Conservation (phyloP, 768 basidiomycete species). For the Agrocybe praecox region DNA sequence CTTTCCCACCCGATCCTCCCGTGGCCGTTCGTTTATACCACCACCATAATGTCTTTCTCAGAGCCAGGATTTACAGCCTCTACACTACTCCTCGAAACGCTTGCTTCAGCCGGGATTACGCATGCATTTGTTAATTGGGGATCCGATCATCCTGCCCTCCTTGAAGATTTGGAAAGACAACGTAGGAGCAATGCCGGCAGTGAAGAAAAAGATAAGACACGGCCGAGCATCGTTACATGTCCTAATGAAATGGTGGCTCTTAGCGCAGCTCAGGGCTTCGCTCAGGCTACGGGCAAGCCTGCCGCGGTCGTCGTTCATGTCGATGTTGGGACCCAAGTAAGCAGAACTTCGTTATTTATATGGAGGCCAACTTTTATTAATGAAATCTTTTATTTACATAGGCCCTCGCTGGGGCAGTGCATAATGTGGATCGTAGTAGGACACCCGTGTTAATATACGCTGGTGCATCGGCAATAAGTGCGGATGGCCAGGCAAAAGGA, state of each 20-base stretch:
- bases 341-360: slow-evolving; percentile 10
- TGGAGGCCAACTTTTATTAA: background rate
- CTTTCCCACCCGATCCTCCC: background rate
- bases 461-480: slow-evolving; percentile 65
- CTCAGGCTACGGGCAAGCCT: slow-evolving; percentile 63
- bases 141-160: slow-evolving; percentile 71
- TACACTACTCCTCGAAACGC: slow-evolving; percentile 59
- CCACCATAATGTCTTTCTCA: background rate
- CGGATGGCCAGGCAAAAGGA: slow-evolving; percentile 58
- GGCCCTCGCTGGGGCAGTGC: slow-evolving; percentile 71
- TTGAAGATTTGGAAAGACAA: slow-evolving; percentile 69
- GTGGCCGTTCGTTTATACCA: background rate
- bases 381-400: slow-evolving; percentile 22
- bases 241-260: slow-evolving; percentile 81
- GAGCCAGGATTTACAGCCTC: slow-evolving; percentile 48
- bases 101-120: slow-evolving; percentile 59
- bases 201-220: slow-evolving; percentile 20
- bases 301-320: slow-evolving; percentile 78
- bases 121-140: slow-evolving; percentile 80
- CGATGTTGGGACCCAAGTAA: slow-evolving; percentile 68
- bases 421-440: slow-evolving; percentile 66
- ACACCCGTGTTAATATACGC: slow-evolving; percentile 73
- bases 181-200: slow-evolving; percentile 21
- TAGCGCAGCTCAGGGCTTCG: slow-evolving; percentile 72
- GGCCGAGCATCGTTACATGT: slow-evolving; percentile 61